Conservation (phyloP, 164 flowering plant genomes). For the Stephania japonica region DNA sequence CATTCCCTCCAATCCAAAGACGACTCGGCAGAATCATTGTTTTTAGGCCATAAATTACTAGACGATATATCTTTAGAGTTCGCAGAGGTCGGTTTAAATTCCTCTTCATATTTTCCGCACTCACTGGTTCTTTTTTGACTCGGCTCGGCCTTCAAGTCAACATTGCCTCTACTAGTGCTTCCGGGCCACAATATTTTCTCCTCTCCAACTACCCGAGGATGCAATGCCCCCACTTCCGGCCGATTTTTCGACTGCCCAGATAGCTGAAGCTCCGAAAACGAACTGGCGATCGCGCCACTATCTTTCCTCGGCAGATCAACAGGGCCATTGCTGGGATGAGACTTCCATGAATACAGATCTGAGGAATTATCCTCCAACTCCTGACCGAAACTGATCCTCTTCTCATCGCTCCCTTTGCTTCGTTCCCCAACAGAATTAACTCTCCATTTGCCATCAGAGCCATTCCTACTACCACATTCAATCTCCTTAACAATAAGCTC, state of each 20-base stretch:
- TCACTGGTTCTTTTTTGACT: slow-evolving; percentile 23
- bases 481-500: slow-evolving; percentile 78
- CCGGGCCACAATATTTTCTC: slow-evolving; percentile 45
- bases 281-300: slow-evolving; percentile 17
- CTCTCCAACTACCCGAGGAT: slow-evolving; percentile 25
- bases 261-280: slow-evolving; percentile 29
- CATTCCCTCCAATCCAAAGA: slow-evolving; percentile 64
- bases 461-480: slow-evolving; percentile 56
- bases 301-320: slow-evolving; percentile 24
- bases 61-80: slow-evolving; percentile 29
- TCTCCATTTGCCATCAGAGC: slow-evolving; percentile 43
- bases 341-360: slow-evolving; percentile 57
- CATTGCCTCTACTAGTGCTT: slow-evolving; percentile 38
- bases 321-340: slow-evolving; percentile 39
- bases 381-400: slow-evolving; percentile 35
- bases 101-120: slow-evolving; percentile 35
- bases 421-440: slow-evolving; percentile 26
- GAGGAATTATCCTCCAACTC: slow-evolving; percentile 39
- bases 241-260: slow-evolving; percentile 29
- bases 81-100: slow-evolving; percentile 11
- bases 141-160: slow-evolving; percentile 34
- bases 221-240: slow-evolving; percentile 9
- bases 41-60: slow-evolving; percentile 25
- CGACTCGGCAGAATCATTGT: slow-evolving; percentile 27
- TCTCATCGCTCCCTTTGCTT: slow-evolving; percentile 32